Evolutionary conservation across 768 basidiomycete genomes (phyloP).

Genomic region (Trametes cingulata): DNA sequence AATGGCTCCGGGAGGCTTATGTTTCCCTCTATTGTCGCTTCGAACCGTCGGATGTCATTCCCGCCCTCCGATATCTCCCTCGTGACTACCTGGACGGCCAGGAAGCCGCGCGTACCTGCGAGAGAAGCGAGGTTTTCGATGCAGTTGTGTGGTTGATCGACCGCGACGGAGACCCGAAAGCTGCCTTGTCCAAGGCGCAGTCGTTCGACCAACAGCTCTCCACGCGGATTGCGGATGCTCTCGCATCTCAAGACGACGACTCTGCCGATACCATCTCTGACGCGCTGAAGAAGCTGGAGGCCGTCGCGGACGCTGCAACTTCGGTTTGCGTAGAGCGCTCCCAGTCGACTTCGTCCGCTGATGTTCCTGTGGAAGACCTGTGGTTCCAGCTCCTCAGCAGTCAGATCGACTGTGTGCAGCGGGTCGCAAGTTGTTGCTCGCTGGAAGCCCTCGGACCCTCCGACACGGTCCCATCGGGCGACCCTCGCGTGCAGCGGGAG

Average conservation of each 20-base stretch:
- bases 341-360: conserved; percentile 37
- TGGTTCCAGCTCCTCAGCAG: conserved; percentile 87
- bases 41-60: conserved; percentile 63
- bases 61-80: conserved; percentile 58
- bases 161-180: conserved; percentile 57
- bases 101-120: conserved; percentile 62
- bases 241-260: conserved; percentile 29
- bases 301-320: conserved; percentile 61
- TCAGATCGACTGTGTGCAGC: conserved; percentile 80
- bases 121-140: conserved; percentile 63
- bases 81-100: conserved; percentile 54
- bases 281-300: conserved; percentile 53
- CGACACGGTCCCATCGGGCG: conserved; percentile 20
- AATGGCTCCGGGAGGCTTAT: conserved; percentile 58
- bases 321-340: conserved; percentile 73
- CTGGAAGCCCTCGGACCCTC: conserved; percentile 16
- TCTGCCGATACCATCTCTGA: conserved; percentile 18
- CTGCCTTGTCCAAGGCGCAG: conserved; percentile 69
- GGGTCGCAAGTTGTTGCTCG: conserved; percentile 49
- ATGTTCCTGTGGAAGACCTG: conserved; percentile 70
- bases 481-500: conserved; percentile 25
- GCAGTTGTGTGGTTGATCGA: conserved; percentile 84
- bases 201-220: conserved; percentile 55
- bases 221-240: conserved; percentile 41
- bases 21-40: conserved; percentile 73